Conservation (phyloP, 805 yeast species). For the Candida corydali region DNA sequence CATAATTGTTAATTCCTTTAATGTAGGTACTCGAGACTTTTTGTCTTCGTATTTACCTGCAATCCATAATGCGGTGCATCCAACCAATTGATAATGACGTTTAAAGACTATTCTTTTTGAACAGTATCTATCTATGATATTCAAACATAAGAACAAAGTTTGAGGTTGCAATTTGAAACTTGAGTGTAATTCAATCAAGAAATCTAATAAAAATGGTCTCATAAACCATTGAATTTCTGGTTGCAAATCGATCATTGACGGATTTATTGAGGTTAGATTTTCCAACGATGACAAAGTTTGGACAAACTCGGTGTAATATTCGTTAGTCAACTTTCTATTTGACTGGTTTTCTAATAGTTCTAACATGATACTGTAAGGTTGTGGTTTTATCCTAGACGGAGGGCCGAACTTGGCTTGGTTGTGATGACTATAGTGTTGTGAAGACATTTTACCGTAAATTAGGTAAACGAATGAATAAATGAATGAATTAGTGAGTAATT, state of each 20-base stretch:
- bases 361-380: conserved; percentile 38
- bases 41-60: conserved; percentile 56
- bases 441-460: conserved; percentile 1
- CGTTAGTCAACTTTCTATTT: conserved; percentile 39
- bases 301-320: conserved; percentile 39
- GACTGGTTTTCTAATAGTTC: conserved; percentile 46
- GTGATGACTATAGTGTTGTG: conserved; percentile 8
- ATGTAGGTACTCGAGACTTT: conserved; percentile 53
- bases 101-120: conserved; percentile 44
- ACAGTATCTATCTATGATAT: conserved; percentile 44
- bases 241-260: conserved; percentile 47
- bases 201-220: conserved; percentile 43
- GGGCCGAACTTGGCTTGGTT: conserved; percentile 17
- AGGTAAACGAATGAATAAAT: conserved; percentile 2
- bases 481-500: conserved; percentile 1
- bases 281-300: conserved; percentile 40
- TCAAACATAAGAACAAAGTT: conserved; percentile 40
- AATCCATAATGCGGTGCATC: conserved; percentile 46
- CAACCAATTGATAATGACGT: conserved; percentile 45
- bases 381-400: conserved; percentile 26
- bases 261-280: conserved; percentile 38
- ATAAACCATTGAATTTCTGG: conserved; percentile 48
- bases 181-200: conserved; percentile 40
- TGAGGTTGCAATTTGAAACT: conserved; percentile 39
- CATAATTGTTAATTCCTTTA: conserved; percentile 51